Base-by-base conservation (phyloP, 1,284 basidiomycete genomes). In the Exobasidium rhododendri region DNA sequence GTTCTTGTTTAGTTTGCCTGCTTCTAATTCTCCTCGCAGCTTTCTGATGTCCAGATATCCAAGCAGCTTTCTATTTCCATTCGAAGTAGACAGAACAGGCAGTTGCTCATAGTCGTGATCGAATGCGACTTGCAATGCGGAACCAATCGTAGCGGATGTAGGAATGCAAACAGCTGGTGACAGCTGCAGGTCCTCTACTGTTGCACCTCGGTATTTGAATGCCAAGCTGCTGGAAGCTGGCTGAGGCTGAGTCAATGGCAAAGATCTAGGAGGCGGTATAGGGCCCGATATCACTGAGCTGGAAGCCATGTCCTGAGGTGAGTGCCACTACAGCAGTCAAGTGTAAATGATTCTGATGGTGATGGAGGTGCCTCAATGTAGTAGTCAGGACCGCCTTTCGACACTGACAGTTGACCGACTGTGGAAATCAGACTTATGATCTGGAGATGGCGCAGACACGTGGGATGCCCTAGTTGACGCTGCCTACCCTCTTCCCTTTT, bases 101-200 rank as follows among this genome's bases (percentile, higher is more conserved):
- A 76, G 64, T 55, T 75, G 74, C 24, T 65, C 66, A 63, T 74
- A 76, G 64, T 76, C 73, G 59, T 76, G 71, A 61, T 76, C 74
- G 35, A 73, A 64, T 13, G 74, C 73, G 32, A 71, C 66, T 22
- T 64, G 63, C 3, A 75, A 64, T 3, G 74, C 72, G 7, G 64
- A 56, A 0, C 52, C 44, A 59, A 75, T 58, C 5, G 63, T 58
- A 11, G 69, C 69, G 44, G 62, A 64, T 3, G 66, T 63, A 11
- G 67, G 65, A 1, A 75, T 68, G 47, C 70, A 73, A 59, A 75
- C 73, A 40, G 74, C 74, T 13, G 74, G 74, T 28, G 71, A 66
- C 2, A 74, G 68, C 49, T 75, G 74, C 14, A 75, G 65, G 50
- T 75, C 74, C 43, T 75, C 74, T 31, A 75, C 72, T 24, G 68